Conservation (phyloP, 192 early-diverging fungal species). For the Irineochytrium annulatum region DNA sequence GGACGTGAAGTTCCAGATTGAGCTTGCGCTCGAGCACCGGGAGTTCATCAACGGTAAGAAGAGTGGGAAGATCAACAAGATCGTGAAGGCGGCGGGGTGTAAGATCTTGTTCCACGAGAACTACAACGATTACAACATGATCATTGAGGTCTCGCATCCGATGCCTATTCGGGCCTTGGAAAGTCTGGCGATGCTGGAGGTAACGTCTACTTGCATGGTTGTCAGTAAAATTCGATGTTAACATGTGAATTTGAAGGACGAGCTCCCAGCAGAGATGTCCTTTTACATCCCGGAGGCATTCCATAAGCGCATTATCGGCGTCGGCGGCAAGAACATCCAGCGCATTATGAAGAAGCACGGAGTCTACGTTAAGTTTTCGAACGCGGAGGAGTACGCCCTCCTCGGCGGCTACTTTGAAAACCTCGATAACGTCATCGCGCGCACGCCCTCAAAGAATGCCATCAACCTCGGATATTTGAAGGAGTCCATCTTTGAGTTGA, state of each 20-base stretch:
- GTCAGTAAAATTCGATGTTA: neutral
- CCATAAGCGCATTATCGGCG: conserved; percentile 86
- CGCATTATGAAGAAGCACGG: conserved; percentile 86
- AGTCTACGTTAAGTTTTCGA: conserved; percentile 85
- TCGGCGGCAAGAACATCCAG: conserved; percentile 84
- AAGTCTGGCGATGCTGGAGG: conserved; percentile 62
- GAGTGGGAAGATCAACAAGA: conserved; percentile 84
- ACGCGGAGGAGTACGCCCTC: conserved; percentile 67
- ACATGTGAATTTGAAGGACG: conserved; percentile 54
- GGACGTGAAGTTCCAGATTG: conserved; percentile 71
- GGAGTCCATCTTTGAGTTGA: conserved; percentile 61
- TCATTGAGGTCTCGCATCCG: conserved; percentile 66
- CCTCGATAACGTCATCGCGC: conserved; percentile 76
- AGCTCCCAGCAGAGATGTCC: conserved; percentile 81
- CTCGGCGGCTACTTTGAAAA: conserved; percentile 77
- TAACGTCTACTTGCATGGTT: conserved; percentile 15
- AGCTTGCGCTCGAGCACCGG: conserved; percentile 70
- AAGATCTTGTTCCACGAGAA: conserved; percentile 66
- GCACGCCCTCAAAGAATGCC: conserved; percentile 73
- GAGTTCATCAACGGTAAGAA: conserved; percentile 89
- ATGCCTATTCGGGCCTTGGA: conserved; percentile 56
- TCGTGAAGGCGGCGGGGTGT: conserved; percentile 68
- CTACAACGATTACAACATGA: conserved; percentile 74
- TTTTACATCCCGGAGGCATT: conserved; percentile 77
- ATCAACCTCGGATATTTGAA: conserved; percentile 59